Base-by-base conservation (phyloP, 2,329 filamentous ascomycete genomes). In the Xylaria sp. region DNA sequence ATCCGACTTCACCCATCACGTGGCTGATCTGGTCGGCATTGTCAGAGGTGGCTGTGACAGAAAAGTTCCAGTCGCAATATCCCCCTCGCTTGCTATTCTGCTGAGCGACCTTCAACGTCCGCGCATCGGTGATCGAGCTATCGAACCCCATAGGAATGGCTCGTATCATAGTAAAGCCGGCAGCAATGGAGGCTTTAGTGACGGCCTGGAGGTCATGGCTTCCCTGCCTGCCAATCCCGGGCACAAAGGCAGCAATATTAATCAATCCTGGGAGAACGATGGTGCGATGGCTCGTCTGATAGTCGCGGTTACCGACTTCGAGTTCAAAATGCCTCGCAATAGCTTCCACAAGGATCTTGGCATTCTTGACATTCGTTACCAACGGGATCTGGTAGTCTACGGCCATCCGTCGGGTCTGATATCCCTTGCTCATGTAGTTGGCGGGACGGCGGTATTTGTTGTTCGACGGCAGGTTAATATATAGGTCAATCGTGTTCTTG, bases 321-420 rank as follows among this genome's bases (percentile, higher is more conserved):
- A 99, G 81, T 63, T 92, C 87, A 69, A 91, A 96, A 72, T 95
- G 89, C 54, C 93, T 87, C 52, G 92, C 87, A 61, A 99, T 90
- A 19, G 93, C 94, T 76, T 99, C 94, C 48, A 99, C 88, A 47
- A 99, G 77, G 55, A 99, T 91, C 82, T 97, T 99, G 55, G 94
- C 94, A 70, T 97, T 97, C 84, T 99, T 99, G 73, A 99, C 94
- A 67, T 99, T 99, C 50, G 94, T 99, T 17, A 99, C 93, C 56
- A 99, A 79, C 54, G 94, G 94, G 50, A 94, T 96, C 77, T 97
- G 93, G 77, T 97, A 86, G 75, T 97, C 94, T 39, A 99, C 94
- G 34, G 94, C 94, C 92, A 99, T 97, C 73, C 94, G 88, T 72
- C 94, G 87, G 51, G 94, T 97, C 69, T 90, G 89, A 77, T 99